Evolutionary conservation across 495 filamentous ascomycete genomes (phyloP), one percentile per base, ranked within the genome.

Genomic region (Rostrohypoxylon terebratum): DNA sequence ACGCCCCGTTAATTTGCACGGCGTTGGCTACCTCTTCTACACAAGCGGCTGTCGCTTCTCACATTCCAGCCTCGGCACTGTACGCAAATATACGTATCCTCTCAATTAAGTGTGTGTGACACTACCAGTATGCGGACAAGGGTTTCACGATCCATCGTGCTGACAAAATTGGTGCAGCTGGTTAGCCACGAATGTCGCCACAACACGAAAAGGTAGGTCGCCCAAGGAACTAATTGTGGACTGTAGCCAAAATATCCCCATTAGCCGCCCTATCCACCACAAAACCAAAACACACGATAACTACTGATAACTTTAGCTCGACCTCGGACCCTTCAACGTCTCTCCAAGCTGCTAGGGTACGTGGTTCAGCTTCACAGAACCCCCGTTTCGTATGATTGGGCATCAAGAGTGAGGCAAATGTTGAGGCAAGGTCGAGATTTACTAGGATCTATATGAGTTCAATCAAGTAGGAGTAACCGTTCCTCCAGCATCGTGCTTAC

Each of bases 21-120:
- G 61, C 58, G 38, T 40, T 63, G 65, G 66, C 48, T 73, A 18
- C 71, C 66, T 64, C 34, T 73, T 65, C 65, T n/a, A 48, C 61
- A 48, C 62, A 69, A 73, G 66, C 40, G 60, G 23, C n/a, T 61
- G 38, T 73, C 34, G 63, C 20, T 62, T 67, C 3, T 73, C 66
- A 69, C 48, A 66, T 73, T 62, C 36, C 21, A 23, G 40, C 50
- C 45, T 50, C 23, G 50, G 23, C 34, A 14, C 48, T 58, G 45
- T 73, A 69, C 70, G 55, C 68, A 51, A 72, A 4, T 34, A 23
- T 58, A 64, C 25, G 54, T 48, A 31, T 44, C 34, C 8, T 55
- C 36, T 31, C 45, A 50, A 23, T 36, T 50, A 14, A 8, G 47
- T 20, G 51, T 55, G 51, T 58, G 42, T 63, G 38, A 34, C 55